Conservation (phyloP, 495 filamentous ascomycete genomes). For the Aspergillus incahuasiensis region DNA sequence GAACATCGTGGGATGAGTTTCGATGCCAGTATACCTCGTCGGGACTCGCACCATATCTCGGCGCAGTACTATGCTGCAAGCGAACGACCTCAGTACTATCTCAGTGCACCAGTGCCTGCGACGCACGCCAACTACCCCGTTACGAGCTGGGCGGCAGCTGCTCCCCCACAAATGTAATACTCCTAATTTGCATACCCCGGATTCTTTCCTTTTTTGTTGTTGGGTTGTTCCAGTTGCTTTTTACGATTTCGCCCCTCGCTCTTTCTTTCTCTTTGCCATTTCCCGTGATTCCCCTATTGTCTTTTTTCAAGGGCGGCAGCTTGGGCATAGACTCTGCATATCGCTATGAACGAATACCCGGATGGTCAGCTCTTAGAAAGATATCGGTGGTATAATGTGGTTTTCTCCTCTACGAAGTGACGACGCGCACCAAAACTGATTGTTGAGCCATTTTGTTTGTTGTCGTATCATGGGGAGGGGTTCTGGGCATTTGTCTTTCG, state of each 20-base stretch:
- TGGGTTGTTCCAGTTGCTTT: not conserved
- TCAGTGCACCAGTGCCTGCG: constrained; percentile 24
- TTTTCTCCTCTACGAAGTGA: constrained; percentile 18
- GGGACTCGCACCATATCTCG: constrained; percentile 38
- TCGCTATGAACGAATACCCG: constrained; percentile 21
- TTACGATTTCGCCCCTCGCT: not conserved
- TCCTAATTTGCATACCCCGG: not conserved
- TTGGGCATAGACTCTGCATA: constrained; percentile 25
- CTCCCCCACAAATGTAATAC: constrained; percentile 39
- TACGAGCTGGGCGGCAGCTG: constrained; percentile 38
- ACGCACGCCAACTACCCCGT: constrained; percentile 37
- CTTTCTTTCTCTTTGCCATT: constrained; percentile 6
- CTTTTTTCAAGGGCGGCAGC: constrained; percentile 22
- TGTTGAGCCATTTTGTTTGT: constrained; percentile 11
- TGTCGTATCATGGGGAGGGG: constrained; percentile 12
- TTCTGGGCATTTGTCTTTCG: constrained; percentile 14
- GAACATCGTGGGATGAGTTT: constrained; percentile 34
- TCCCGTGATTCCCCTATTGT: constrained; percentile 9
- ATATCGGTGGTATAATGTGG: constrained; percentile 18
- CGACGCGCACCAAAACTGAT: constrained; percentile 17
- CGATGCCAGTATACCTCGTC: constrained; percentile 36
- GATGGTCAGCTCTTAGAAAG: constrained; percentile 23
- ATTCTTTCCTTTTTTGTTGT: not conserved
- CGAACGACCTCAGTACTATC: constrained; percentile 38
- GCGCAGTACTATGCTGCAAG: constrained; percentile 29